These are phyloP conservation scores for Mycena sanguinolenta DNA, from an alignment of 768 basidiomycete genomes.

Conservation along the genomic window DNA sequence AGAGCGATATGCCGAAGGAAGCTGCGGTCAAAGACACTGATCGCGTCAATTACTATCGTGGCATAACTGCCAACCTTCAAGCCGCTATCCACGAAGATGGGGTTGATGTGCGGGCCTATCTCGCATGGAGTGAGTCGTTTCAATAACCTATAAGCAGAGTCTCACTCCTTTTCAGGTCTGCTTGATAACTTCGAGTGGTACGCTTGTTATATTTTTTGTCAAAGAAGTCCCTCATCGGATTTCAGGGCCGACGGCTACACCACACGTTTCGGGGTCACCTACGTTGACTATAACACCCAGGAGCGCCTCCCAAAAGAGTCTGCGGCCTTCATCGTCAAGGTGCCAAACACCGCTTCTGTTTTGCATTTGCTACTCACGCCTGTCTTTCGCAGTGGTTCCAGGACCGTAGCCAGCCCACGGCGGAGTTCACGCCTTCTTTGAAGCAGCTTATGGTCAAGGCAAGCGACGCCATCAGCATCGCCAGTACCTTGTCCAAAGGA, in stretches of 20 bases:
- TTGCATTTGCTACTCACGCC: background rate
- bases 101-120: slow-evolving; percentile 73
- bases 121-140: slow-evolving; percentile 71
- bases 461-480: slow-evolving; percentile 42
- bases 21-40: slow-evolving; percentile 70
- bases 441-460: slow-evolving; percentile 21
- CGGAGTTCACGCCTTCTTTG: slow-evolving; percentile 21
- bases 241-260: slow-evolving; percentile 73
- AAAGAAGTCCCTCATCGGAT: slow-evolving; percentile 18
- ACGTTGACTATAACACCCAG: slow-evolving; percentile 79
- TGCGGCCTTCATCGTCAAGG: slow-evolving; percentile 69
- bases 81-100: slow-evolving; percentile 73
- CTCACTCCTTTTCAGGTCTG: slow-evolving; percentile 57
- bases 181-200: slow-evolving; percentile 82
- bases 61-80: slow-evolving; percentile 66
- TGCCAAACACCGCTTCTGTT: slow-evolving; percentile 31
- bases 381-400: slow-evolving; percentile 54
- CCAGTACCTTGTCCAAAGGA: slow-evolving; percentile 36
- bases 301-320: slow-evolving; percentile 75
- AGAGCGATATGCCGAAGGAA: slow-evolving; percentile 65
- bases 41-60: slow-evolving; percentile 77
- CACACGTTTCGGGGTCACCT: slow-evolving; percentile 79
- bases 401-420: slow-evolving; percentile 43
- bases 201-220: slow-evolving; percentile 9
- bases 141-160: background rate